Conservation (phyloP, 1,284 basidiomycete genomes). For the Exobasidium rhododendri region DNA sequence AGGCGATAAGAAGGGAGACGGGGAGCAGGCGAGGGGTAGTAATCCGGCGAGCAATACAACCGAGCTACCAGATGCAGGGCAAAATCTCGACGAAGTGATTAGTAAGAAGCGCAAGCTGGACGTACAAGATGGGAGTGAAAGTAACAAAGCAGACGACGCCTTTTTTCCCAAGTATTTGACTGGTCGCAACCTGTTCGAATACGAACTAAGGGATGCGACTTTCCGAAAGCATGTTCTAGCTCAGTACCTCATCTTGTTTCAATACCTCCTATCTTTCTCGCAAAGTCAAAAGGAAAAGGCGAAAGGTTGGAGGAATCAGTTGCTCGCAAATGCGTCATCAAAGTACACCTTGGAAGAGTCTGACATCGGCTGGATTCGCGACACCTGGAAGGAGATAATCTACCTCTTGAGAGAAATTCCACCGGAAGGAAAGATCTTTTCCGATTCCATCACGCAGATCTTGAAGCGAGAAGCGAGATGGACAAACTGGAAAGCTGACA, state of each 20-base stretch:
- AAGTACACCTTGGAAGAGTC: conserved; percentile 30
- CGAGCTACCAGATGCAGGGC: neutral
- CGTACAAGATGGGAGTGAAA: conserved; percentile 4
- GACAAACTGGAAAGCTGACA: conserved; percentile 49
- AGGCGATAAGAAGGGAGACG: conserved; percentile 5
- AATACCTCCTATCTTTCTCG: conserved; percentile 75
- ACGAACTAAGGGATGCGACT: conserved; percentile 75
- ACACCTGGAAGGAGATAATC: conserved; percentile 40
- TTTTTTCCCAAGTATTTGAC: conserved; percentile 90
- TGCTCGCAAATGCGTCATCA: conserved; percentile 16
- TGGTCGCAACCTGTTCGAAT: conserved; percentile 75
- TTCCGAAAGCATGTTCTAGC: conserved; percentile 88
- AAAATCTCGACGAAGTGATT: neutral
- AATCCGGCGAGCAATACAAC: neutral
- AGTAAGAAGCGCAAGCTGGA: neutral
- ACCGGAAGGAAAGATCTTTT: conserved; percentile 35
- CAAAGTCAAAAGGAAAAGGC: conserved; percentile 66
- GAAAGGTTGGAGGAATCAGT: conserved; percentile 57
- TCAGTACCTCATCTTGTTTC: conserved; percentile 76
- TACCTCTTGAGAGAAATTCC: conserved; percentile 31
- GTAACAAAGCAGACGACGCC: conserved; percentile 62
- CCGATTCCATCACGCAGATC: conserved; percentile 35
- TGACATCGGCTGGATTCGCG: conserved; percentile 40
- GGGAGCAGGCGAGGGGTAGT: conserved; percentile 8
- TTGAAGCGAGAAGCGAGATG: conserved; percentile 41